Conservation (phyloP, 495 filamentous ascomycete species). For the Lepraria neglecta region DNA sequence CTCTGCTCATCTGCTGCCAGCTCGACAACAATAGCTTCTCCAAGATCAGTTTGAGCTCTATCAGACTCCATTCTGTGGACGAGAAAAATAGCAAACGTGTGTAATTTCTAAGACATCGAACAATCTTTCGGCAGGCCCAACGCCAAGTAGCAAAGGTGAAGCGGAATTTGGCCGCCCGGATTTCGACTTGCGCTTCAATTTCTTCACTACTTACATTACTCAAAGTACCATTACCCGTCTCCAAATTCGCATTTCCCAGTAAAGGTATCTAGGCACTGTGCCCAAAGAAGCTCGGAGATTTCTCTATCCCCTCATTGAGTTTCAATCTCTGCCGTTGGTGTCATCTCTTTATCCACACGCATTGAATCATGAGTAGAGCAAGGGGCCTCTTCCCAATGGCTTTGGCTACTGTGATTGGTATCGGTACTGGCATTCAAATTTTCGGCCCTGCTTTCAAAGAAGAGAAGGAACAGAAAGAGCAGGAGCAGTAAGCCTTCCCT, state of each 20-base stretch:
- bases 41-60: constrained; percentile 22
- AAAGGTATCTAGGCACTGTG: no score
- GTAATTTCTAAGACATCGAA: no score
- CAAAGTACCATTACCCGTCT: no score
- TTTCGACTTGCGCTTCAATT: no score
- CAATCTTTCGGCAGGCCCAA: background rate
- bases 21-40: constrained; percentile 6
- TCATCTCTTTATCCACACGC: background rate
- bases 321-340: no score
- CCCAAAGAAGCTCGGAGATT: no score
- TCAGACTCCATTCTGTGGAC: constrained; percentile 23
- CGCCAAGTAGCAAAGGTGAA: background rate
- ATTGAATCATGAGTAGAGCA: constrained; percentile 3
- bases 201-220: no score
- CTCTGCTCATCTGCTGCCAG: background rate
- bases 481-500: background rate
- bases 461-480: constrained; percentile 18
- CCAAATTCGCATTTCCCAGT: no score
- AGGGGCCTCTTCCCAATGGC: constrained; percentile 10
- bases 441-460: constrained; percentile 19
- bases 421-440: constrained; percentile 18
- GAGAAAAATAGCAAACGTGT: no score
- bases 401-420: constrained; percentile 7
- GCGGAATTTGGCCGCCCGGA: background rate
- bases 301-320: no score